Evolutionary conservation across 768 basidiomycete species (phyloP).

Genomic region (Clathrus columnatus): DNA sequence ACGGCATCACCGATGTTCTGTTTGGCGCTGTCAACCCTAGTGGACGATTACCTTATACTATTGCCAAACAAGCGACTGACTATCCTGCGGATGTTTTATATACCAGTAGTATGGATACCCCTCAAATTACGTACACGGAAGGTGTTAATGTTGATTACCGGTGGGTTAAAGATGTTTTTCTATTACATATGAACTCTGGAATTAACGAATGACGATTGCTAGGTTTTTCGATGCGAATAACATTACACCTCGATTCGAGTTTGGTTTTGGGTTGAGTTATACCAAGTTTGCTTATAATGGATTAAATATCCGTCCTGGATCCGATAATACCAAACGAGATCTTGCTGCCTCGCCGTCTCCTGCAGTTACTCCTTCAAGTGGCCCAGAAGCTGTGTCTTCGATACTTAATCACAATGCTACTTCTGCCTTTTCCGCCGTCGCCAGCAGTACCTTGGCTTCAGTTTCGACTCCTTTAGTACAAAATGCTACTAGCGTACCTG

Average conservation of each 20-base stretch:
- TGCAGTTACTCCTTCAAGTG: background rate
- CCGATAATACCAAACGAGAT: slow-evolving; percentile 19
- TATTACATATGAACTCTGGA: background rate
- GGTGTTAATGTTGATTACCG: slow-evolving; percentile 21
- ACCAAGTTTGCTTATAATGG: slow-evolving; percentile 67
- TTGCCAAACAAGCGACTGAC: slow-evolving; percentile 52
- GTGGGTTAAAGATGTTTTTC: slow-evolving; percentile 18
- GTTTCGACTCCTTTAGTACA: background rate
- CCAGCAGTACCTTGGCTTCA: background rate
- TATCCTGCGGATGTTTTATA: slow-evolving; percentile 45
- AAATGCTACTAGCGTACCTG: background rate
- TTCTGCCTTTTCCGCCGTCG: background rate
- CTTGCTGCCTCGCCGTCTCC: background rate
- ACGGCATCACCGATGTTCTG: slow-evolving; percentile 61
- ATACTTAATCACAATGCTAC: slow-evolving; percentile 23
- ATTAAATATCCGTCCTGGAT: slow-evolving; percentile 32
- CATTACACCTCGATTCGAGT: slow-evolving; percentile 43
- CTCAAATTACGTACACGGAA: slow-evolving; percentile 52
- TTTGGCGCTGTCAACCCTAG: slow-evolving; percentile 64
- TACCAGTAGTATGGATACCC: slow-evolving; percentile 27
- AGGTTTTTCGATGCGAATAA: slow-evolving; percentile 58
- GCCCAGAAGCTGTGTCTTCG: slow-evolving; percentile 3
- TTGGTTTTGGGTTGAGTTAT: slow-evolving; percentile 87
- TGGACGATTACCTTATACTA: slow-evolving; percentile 65
- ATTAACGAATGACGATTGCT: slow-evolving; percentile 27